Base-by-base conservation (phyloP, 1,284 basidiomycete genomes). In the Vanrija humicola region DNA sequence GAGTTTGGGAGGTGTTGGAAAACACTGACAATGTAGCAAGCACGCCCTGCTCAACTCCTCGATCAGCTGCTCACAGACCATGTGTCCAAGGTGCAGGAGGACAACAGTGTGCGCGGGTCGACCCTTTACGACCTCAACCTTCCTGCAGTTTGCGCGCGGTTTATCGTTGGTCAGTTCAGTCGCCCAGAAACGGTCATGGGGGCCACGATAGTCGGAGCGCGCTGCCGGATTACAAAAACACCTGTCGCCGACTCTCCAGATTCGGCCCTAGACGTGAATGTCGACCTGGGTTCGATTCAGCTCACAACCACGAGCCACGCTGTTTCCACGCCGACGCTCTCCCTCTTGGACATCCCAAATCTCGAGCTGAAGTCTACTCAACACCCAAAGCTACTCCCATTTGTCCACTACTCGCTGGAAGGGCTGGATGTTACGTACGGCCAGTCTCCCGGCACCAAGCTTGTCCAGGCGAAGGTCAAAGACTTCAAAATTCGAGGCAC, bases 121-220 rank as follows among this genome's bases (percentile, higher is more conserved):
- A 54, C 21, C 10, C 55, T 61, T 5, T 48, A 46, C 26, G 61
- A 61, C 21, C 43, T 60, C 38, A 46, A 43, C 25, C 51, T 55
- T 1, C 48, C 52, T 3, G 29, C 43, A 15, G 23, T 57, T 18
- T 55, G 61, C 38, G 38, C 59, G 7, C 58, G 54, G 16, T 38
- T 58, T 5, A 28, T 56, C 21, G 39, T 52, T 9, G 46, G 54
- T 14, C 49, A 19, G 39, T 50, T 53, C 52, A 40, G 19, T 14
- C 40, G 43, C 18, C 52, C 54, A 15, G 50, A 51, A 38, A 21
- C 19, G 10, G 40, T 34, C 10, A 15, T 14, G 12, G 12, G 34
- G 2, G 14, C 5, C 34, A 34, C 34, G 10, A 12, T 34, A 14
- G 34, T 34, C 10, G 34, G 34, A 12, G 34, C 34, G 1, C 34